A percentile compares a stretch with the other conserved stretches of the same genome.
Evolutionary conservation across 2,329 filamentous ascomycete species (phyloP).

Genomic region (Fusarium torreyae): DNA sequence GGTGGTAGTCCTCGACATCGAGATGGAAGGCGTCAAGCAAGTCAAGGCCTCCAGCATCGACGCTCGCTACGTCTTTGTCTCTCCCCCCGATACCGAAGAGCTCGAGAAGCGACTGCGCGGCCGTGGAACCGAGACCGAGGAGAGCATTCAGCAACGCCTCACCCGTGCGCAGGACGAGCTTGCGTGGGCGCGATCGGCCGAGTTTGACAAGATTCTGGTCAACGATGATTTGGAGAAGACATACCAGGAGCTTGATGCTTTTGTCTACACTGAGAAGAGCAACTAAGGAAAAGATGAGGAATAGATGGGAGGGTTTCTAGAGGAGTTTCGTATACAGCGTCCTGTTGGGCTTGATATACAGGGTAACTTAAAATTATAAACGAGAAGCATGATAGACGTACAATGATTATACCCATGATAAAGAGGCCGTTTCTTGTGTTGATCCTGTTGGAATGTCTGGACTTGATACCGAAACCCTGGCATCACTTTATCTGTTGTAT

Average conservation of each 20-base stretch:
- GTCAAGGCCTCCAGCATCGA: conserved; percentile 82
- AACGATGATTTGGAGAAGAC: conserved; percentile 65
- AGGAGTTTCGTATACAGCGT: conserved; percentile 17
- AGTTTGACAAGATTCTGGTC: conserved; percentile 59
- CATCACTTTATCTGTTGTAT: too few relatives aligned
- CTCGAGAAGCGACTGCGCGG: conserved; percentile 83
- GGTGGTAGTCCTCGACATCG: conserved; percentile 91
- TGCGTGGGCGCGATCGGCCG: conserved; percentile 77
- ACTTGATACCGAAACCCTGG: not conserved
- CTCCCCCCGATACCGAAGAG: conserved; percentile 81
- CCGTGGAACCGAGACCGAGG: conserved; percentile 83
- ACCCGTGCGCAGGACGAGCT: conserved; percentile 81
- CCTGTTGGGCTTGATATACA: not conserved
- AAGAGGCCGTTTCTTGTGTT: not conserved
- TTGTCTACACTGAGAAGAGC: conserved; percentile 56
- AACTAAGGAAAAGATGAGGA: conserved; percentile 3
- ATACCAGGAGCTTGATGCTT: conserved; percentile 67
- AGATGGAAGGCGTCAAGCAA: conserved; percentile 98
- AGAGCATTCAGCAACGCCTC: conserved; percentile 77
- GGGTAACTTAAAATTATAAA: conserved; percentile 19
- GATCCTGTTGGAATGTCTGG: not conserved
- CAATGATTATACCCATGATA: conserved; percentile 28
- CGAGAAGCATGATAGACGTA: conserved; percentile 36
- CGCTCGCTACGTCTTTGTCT: conserved; percentile 87
- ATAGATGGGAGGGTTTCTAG: not conserved